Base-by-base conservation (phyloP, 306 rosid species). In the Vachellia pachyceras region DNA sequence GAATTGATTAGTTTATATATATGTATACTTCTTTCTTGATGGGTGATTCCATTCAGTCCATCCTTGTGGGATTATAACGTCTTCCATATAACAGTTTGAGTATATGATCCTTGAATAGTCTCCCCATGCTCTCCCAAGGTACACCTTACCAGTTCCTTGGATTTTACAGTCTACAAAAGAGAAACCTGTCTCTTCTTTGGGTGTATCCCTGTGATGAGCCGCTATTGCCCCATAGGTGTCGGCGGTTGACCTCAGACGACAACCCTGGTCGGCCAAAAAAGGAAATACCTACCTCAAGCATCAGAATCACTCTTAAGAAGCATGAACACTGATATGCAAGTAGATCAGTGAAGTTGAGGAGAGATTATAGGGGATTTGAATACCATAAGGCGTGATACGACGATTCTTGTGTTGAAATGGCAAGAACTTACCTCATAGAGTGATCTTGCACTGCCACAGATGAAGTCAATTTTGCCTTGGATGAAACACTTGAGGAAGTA, bases 61-160 rank as follows among this genome's bases (percentile, higher is more conserved):
- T 8, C 97, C 99, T 18, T 49, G 44, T 1, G 98, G 92, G 61
- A 40, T 77, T 35, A 93, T 88, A 55, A 93, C 89, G 50, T 87
- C 83, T 13, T 86, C 88, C 79, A 95, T 89, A 4, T 63, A 12
- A 65, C 96, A 91, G 50, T 78, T 79, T 20, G 98, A 85, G 81
- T 95, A 95, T 67, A 95, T 72, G 15, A 84, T 69, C 88, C 98
- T 90, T 67, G 99, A 88, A 66, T 91, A 91, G 45, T 81, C 69
- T 3, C 97, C 99, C 99, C 99, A 95, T 41, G 99, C 99, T 86
- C 98, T 86, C 20, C 96, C 99, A 82, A 95, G 87, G 79, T 52
- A 83, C 63, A 91, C 82, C 22, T 64, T 77, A 3, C 97, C 98
- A 1, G 85, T 84, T 80, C 99, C 99, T 37, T 58, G 76, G 69